These are phyloP conservation scores for Diddensiella santjacobensis DNA, from an alignment of 805 yeast species.

Conservation along the genomic window DNA sequence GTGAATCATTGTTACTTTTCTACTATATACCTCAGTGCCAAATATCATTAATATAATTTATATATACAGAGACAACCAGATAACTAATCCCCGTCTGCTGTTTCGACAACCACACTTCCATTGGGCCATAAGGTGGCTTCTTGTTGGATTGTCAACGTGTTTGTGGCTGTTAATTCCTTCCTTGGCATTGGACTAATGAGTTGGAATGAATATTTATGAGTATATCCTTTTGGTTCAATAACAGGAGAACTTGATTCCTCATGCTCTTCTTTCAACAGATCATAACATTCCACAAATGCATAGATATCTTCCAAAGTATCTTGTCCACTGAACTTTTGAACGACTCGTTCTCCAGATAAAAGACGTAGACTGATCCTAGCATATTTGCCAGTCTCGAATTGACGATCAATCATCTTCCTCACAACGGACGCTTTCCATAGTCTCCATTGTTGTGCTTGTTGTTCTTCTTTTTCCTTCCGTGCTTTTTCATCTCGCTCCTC, in stretches of 20 bases:
- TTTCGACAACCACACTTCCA: constrained; percentile 58
- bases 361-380: constrained; percentile 72
- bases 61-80: too few species aligned
- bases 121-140: constrained; percentile 54
- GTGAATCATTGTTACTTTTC: too few species aligned
- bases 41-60: too few species aligned
- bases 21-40: too few species aligned
- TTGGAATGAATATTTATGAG: constrained; percentile 47
- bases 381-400: constrained; percentile 19
- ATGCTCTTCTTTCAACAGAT: constrained; percentile 21
- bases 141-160: constrained; percentile 37
- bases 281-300: constrained; percentile 60
- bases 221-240: constrained; percentile 38
- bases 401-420: constrained; percentile 4
- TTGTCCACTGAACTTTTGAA: constrained; percentile 45
- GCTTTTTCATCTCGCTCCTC: constrained; percentile 17
- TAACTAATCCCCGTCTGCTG: too few species aligned
- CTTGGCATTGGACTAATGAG: constrained; percentile 59
- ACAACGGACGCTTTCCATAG: constrained; percentile 43
- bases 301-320: constrained; percentile 59
- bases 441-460: constrained; percentile 41
- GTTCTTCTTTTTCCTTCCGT: constrained; percentile 21
- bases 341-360: constrained; percentile 56
- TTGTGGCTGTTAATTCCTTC: constrained; percentile 37
- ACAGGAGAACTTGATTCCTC: constrained; percentile 25